Evolutionary conservation across 768 basidiomycete species (phyloP).

Genomic region (Suillus luteus): DNA sequence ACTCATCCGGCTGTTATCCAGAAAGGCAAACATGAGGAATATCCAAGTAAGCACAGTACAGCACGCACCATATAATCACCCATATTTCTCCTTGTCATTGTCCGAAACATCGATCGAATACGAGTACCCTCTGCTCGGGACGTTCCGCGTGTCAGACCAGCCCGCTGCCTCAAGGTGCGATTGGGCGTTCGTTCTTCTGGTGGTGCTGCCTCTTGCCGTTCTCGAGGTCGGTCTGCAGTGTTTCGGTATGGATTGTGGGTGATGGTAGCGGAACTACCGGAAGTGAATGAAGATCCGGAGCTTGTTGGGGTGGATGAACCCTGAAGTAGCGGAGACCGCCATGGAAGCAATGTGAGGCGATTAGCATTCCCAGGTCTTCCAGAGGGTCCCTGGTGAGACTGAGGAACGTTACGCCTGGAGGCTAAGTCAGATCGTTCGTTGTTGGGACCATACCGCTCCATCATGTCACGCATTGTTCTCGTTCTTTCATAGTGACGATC

Average conservation of each 20-base stretch:
- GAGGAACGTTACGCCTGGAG: neutral
- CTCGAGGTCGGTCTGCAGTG: neutral
- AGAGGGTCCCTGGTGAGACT: neutral
- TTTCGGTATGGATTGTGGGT: slow-evolving; percentile 1
- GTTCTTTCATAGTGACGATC: slow-evolving; percentile 2
- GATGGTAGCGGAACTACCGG: neutral
- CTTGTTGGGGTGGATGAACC: neutral
- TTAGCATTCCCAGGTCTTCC: slow-evolving; percentile 2
- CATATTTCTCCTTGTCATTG: slow-evolving; percentile 26
- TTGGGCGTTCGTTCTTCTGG: slow-evolving; percentile 8
- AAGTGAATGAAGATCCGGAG: neutral
- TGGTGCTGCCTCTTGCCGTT: slow-evolving; percentile 3
- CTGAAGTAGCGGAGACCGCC: slow-evolving; percentile 5
- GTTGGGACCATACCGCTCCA: slow-evolving; percentile 2
- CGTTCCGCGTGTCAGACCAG: slow-evolving; percentile 4
- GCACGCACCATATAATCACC: slow-evolving; percentile 57
- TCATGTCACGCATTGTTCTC: slow-evolving; percentile 6
- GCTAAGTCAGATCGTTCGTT: slow-evolving; percentile 6
- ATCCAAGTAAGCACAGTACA: slow-evolving; percentile 8
- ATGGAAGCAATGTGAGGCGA: slow-evolving; percentile 3
- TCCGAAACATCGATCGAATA: slow-evolving; percentile 9
- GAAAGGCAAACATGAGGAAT: slow-evolving; percentile 12
- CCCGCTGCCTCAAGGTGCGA: slow-evolving; percentile 10
- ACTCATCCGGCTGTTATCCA: slow-evolving; percentile 63
- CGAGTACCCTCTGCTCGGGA: slow-evolving; percentile 4